phyloP scores from a whole-genome alignment of 345 rosid species.

The Lagerstroemia speciosa region DNA sequence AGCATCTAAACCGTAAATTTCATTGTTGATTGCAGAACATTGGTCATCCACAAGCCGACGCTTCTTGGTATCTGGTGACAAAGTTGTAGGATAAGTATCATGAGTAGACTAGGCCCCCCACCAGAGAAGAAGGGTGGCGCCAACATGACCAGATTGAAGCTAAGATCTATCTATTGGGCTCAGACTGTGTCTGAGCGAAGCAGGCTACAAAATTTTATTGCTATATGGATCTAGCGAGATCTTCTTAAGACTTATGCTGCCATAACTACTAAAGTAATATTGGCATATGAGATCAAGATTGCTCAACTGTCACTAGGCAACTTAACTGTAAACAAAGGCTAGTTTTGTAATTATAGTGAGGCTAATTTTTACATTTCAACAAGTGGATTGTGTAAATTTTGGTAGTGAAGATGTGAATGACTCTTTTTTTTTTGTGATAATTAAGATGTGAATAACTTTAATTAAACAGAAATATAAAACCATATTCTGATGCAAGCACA shows the following conservation, averaged over 20 bases:
- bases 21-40: conserved; percentile 16
- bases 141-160: not conserved
- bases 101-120: not conserved
- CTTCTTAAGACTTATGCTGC: not conserved
- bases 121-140: not conserved
- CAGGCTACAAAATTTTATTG: not conserved
- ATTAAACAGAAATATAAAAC: not conserved
- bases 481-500: not conserved
- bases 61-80: conserved; percentile 50
- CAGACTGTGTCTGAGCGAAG: not conserved
- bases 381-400: not conserved
- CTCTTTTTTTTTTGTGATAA: no score
- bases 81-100: conserved; percentile 6
- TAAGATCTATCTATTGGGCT: not conserved
- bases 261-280: not conserved
- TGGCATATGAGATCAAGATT: not conserved
- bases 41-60: conserved; percentile 32
- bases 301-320: not conserved
- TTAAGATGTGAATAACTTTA: not conserved
- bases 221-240: not conserved
- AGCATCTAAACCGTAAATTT: conserved; percentile 71
- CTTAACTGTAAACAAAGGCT: not conserved
- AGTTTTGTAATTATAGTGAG: not conserved
- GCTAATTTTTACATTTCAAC: not conserved
- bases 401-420: not conserved